Evolutionary conservation across 225 moss, liverwort and hornwort genomes (phyloP).

Genomic region (Marchantia paleacea): DNA sequence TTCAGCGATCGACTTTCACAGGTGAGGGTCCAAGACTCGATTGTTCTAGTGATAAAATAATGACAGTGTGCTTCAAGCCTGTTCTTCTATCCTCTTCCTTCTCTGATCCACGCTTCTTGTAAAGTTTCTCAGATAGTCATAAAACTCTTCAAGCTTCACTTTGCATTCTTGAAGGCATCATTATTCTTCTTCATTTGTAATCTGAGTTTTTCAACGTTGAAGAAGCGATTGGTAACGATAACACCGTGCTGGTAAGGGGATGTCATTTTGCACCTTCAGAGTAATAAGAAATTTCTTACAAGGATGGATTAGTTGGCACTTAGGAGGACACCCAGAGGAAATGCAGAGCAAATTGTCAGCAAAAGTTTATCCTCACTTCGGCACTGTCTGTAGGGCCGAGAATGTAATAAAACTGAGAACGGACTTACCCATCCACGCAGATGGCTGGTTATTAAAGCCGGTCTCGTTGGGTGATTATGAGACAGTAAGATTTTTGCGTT

Average conservation of each 20-base stretch:
- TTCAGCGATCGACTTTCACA: slow-evolving; percentile 93
- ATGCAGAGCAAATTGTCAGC: neutral
- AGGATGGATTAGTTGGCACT: neutral
- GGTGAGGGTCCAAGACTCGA: slow-evolving; percentile 23
- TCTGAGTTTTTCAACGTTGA: no score
- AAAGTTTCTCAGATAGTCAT: no score
- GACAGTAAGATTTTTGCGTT: no score
- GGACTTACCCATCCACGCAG: no score
- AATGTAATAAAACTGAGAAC: no score
- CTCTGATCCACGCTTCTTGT: neutral
- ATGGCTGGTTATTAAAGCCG: no score
- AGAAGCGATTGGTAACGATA: neutral
- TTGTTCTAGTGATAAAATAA: no score
- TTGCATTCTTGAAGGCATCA: no score
- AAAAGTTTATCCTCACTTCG: neutral
- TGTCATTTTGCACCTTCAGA: neutral
- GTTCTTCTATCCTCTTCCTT: neutral
- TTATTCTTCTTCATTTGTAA: no score
- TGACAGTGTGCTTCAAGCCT: neutral
- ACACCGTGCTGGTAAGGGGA: neutral
- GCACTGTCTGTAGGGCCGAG: no score
- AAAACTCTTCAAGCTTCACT: neutral
- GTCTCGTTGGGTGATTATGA: no score
- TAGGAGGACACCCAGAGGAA: neutral
- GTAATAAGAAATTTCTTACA: neutral